A percentile compares a stretch with the other conserved stretches of the same genome.
These are phyloP conservation scores for Populus hybrid DNA, from an alignment of 441 rosid species.

Conservation along the genomic window DNA sequence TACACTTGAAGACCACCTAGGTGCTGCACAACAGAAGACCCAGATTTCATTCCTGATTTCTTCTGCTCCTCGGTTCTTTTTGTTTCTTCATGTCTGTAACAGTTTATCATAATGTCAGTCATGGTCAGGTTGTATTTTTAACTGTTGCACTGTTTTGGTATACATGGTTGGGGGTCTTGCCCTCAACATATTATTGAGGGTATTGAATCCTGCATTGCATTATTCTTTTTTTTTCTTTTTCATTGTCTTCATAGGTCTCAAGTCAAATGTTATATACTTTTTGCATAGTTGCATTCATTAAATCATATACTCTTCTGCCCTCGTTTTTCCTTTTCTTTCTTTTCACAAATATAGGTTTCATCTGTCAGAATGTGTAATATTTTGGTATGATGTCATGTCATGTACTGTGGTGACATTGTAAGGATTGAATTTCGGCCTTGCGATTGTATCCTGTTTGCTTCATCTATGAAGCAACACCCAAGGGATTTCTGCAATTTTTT, in stretches of 20 bases:
- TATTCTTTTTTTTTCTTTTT: constrained; percentile 6
- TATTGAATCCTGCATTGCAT: constrained; percentile 33
- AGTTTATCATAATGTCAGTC: constrained; percentile 17
- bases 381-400: constrained; percentile 16
- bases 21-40: constrained; percentile 19
- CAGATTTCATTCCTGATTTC: constrained; percentile 15
- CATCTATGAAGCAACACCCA: background rate
- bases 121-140: constrained; percentile 21
- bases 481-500: background rate
- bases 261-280: constrained; percentile 22
- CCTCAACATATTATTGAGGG: constrained; percentile 25
- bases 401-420: constrained; percentile 9
- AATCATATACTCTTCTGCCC: constrained; percentile 9
- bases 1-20: constrained; percentile 18
- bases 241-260: background rate
- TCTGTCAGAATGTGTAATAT: constrained; percentile 12
- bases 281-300: constrained; percentile 28
- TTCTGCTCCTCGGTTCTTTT: background rate
- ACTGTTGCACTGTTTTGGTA: constrained; percentile 10
- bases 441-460: constrained; percentile 1
- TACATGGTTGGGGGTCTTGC: constrained; percentile 19
- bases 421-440: constrained; percentile 13
- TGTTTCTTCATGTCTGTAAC: constrained; percentile 20
- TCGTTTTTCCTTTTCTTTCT: background rate
- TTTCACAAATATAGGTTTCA: constrained; percentile 8